Percentiles rank a stretch among this genome's conserved stretches.
Conservation (phyloP, 306 rosid species). For the Corylus avellana region DNA sequence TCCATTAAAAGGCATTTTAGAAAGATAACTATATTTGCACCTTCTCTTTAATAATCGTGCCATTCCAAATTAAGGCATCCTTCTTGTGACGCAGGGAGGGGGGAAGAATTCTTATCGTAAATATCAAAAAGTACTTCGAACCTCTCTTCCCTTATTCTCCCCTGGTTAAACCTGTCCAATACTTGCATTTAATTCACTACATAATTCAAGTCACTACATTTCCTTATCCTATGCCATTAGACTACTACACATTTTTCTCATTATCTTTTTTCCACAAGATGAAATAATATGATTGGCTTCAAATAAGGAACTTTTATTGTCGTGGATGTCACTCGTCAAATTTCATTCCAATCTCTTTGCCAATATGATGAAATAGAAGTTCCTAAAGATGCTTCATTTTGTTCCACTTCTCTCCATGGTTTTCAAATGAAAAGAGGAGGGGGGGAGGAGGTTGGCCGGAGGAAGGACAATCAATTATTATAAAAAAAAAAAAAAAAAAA, state of each 20-base stretch:
- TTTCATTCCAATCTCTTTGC: not conserved
- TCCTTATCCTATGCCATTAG: not conserved
- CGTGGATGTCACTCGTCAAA: not conserved
- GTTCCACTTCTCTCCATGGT: not conserved
- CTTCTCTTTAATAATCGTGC: not conserved
- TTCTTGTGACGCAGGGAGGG: not conserved
- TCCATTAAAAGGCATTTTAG: not conserved
- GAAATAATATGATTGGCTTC: not conserved
- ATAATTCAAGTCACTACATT: not conserved
- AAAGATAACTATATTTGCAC: not conserved
- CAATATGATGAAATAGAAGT: not conserved
- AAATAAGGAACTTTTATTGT: not conserved
- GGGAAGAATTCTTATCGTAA: not conserved
- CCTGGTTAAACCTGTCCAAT: too few relatives aligned
- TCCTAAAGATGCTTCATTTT: slow-evolving; percentile 1
- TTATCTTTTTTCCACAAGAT: not conserved
- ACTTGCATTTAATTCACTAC: not conserved
- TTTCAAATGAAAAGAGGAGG: not conserved
- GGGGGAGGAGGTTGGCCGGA: too few relatives aligned
- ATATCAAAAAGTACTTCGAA: not conserved
- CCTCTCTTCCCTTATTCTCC: not conserved
- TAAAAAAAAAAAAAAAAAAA: not conserved
- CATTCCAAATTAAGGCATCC: not conserved
- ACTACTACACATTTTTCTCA: not conserved
- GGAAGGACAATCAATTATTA: not conserved